A percentile compares a stretch with the other conserved stretches of the same genome.
Conservation (phyloP, 257 asterid genomes). For the Primulina tabacum region DNA sequence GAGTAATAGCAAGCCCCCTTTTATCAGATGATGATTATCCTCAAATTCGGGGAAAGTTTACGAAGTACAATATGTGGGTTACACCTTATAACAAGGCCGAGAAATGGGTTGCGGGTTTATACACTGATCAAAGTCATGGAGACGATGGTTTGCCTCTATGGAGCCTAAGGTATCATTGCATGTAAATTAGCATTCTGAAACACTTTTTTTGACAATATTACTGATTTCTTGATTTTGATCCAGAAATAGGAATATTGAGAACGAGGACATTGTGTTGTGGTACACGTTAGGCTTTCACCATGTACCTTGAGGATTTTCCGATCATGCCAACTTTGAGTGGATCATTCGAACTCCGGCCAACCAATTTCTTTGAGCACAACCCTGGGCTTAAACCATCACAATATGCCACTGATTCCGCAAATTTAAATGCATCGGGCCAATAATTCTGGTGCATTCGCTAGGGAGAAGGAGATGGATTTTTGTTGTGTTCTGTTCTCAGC, state of each 20-base stretch:
- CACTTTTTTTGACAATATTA: neutral
- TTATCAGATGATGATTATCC: conserved; percentile 39
- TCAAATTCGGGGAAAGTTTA: conserved; percentile 46
- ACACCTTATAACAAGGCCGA: conserved; percentile 50
- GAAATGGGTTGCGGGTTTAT: conserved; percentile 59
- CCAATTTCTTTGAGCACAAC: conserved; percentile 63
- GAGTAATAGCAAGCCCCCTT: conserved; percentile 31
- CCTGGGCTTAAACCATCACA: conserved; percentile 36
- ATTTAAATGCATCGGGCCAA: neutral
- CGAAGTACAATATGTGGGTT: conserved; percentile 49
- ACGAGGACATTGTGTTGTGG: conserved; percentile 63
- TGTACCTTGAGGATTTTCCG: conserved; percentile 60
- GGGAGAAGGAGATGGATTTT: neutral
- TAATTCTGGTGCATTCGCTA: neutral
- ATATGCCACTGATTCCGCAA: conserved; percentile 14
- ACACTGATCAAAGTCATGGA: conserved; percentile 51
- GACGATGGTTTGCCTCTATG: conserved; percentile 44
- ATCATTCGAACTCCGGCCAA: conserved; percentile 53
- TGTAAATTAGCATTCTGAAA: neutral
- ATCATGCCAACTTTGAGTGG: conserved; percentile 46
- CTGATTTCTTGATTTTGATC: conserved; percentile 9
- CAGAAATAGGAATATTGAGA: conserved; percentile 51
- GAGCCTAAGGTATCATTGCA: conserved; percentile 37
- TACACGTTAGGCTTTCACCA: conserved; percentile 61
- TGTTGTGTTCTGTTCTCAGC: neutral